Conservation (phyloP, 1,284 basidiomycete genomes). For the Dichomitus squalens region DNA sequence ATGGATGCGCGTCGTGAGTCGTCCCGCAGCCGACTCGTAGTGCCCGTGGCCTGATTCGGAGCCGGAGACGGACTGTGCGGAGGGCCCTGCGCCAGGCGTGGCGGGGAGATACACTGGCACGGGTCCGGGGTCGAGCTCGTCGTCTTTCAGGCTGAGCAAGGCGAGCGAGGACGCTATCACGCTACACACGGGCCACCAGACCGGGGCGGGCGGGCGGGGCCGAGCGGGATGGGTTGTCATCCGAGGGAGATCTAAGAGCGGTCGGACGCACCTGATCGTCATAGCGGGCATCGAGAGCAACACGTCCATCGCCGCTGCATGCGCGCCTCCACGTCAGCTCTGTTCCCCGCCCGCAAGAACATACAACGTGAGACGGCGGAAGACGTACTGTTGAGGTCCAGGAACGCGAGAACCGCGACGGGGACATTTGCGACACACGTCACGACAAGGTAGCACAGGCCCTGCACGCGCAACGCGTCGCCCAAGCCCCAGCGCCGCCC, state of each 20-base stretch:
- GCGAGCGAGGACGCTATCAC: slow-evolving; percentile 16
- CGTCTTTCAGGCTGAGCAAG: slow-evolving; percentile 14
- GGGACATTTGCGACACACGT: slow-evolving; percentile 16
- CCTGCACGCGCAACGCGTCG: slow-evolving; percentile 16
- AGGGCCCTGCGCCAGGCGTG: no score
- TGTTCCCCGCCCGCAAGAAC: not conserved
- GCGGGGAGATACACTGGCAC: no score
- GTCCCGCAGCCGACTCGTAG: no score
- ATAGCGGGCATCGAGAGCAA: slow-evolving; percentile 16
- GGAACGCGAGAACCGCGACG: slow-evolving; percentile 13
- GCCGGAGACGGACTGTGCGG: no score
- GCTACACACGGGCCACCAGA: not conserved
- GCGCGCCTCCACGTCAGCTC: not conserved
- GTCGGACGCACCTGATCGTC: slow-evolving; percentile 5
- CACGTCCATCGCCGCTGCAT: slow-evolving; percentile 16
- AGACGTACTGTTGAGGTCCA: slow-evolving; percentile 13
- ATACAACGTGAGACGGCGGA: not conserved
- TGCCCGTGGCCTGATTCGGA: no score
- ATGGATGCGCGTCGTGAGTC: no score
- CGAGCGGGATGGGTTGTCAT: not conserved
- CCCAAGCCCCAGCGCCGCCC: slow-evolving; percentile 10
- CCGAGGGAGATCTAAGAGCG: not conserved
- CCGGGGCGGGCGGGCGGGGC: no score
- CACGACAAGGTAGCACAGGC: slow-evolving; percentile 17
- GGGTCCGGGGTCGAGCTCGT: no score